Percentiles rank a stretch among this genome's conserved stretches.
Evolutionary conservation across 140 eudicot species (phyloP).

Genomic region (Erigeron philadelphicus): DNA sequence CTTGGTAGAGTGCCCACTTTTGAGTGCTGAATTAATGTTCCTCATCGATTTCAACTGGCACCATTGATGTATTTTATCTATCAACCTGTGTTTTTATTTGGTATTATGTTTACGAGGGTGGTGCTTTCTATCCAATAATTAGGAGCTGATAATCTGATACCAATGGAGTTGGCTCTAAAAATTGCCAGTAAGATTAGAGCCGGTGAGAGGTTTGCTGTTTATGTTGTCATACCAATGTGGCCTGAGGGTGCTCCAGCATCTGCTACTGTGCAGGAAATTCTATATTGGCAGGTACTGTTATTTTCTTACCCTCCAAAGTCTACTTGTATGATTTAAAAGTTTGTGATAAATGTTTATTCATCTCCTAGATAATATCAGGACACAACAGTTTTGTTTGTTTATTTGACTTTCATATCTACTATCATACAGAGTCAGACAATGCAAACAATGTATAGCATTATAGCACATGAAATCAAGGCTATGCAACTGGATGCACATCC

Average conservation of each 20-base stretch:
- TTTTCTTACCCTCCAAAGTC: slow-evolving; percentile 13
- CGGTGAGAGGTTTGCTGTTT: slow-evolving; percentile 81
- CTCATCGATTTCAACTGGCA: background rate
- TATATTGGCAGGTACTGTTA: slow-evolving; percentile 85
- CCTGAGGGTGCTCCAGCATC: slow-evolving; percentile 88
- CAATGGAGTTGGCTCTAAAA: slow-evolving; percentile 94
- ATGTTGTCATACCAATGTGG: slow-evolving; percentile 94
- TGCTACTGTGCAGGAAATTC: slow-evolving; percentile 84
- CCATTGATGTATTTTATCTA: too few species aligned
- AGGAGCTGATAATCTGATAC: slow-evolving; percentile 97
- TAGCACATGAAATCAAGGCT: slow-evolving; percentile 67
- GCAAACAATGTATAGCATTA: slow-evolving; percentile 65
- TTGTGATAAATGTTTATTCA: background rate
- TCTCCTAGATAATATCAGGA: background rate
- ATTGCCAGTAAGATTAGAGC: slow-evolving; percentile 84
- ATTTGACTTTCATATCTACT: slow-evolving; percentile 13
- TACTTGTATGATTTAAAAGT: background rate
- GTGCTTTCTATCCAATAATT: slow-evolving; percentile 22
- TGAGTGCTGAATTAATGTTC: background rate
- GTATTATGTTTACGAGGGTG: slow-evolving; percentile 23
- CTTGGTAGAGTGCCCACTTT: background rate
- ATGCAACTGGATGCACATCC: slow-evolving; percentile 75
- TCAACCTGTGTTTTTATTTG: background rate
- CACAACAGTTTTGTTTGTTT: background rate
- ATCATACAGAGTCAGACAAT: slow-evolving; percentile 71